Conservation (phyloP, 2,329 filamentous ascomycete genomes). For the Rhytidhysteron rufulum region DNA sequence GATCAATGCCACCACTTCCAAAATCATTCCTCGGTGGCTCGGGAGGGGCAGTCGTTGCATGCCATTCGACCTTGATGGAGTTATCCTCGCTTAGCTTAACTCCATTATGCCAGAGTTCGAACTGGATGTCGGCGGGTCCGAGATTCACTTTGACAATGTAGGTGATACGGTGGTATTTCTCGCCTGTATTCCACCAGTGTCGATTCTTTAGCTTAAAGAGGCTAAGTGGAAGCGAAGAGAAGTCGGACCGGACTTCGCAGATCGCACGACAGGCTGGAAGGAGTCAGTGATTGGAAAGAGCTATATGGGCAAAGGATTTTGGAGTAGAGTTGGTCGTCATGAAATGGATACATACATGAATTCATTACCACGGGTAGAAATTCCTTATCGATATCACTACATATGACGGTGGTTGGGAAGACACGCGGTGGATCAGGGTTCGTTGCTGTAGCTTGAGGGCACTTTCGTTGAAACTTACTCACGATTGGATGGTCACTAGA, state of each 20-base stretch:
- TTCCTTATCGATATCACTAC: conserved; percentile 19
- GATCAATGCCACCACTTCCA: no score
- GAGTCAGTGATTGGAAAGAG: no score
- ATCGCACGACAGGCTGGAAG: no score
- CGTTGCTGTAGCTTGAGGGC: conserved; percentile 27
- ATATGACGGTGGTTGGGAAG: conserved; percentile 31
- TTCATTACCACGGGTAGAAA: conserved; percentile 26
- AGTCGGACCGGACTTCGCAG: conserved; percentile 34
- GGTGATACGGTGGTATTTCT: conserved; percentile 31
- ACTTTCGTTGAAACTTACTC: conserved; percentile 30
- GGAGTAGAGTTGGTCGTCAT: no score
- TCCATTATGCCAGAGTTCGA: conserved; percentile 37
- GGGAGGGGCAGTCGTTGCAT: conserved; percentile 12
- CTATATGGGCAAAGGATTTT: no score
- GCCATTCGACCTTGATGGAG: conserved; percentile 34
- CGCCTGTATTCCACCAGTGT: conserved; percentile 31
- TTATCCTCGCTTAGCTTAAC: conserved; percentile 31
- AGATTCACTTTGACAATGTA: conserved; percentile 36
- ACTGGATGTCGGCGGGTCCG: conserved; percentile 36
- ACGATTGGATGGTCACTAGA: conserved; percentile 28
- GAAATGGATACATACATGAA: conserved; percentile 22
- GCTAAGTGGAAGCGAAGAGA: conserved; percentile 24
- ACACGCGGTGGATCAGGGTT: conserved; percentile 25
- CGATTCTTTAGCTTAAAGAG: conserved; percentile 34
- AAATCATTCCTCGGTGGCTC: no score